phyloP scores from a whole-genome alignment of 805 yeast species.

The Monosporozyma yasuniensis region DNA sequence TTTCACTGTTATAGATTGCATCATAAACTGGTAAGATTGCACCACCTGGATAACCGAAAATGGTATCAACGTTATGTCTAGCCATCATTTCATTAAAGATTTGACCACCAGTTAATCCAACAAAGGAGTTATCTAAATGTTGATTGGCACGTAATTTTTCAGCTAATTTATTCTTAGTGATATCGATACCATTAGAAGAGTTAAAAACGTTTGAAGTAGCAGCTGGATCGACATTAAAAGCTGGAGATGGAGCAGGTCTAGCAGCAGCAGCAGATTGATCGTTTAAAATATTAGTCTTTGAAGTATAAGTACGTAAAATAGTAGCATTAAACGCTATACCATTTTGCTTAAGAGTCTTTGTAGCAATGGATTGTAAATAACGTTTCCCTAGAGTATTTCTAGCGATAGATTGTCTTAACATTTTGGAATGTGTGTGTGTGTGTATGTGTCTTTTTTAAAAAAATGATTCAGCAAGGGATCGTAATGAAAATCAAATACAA shows the following conservation, averaged over 20 bases:
- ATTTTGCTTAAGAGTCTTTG: neutral
- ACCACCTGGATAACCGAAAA: conserved; percentile 98
- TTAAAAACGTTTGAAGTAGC: neutral
- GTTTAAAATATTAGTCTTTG: neutral
- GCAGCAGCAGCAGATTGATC: neutral
- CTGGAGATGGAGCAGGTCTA: conserved; percentile 32
- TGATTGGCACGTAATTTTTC: conserved; percentile 7
- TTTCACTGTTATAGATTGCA: conserved; percentile 85
- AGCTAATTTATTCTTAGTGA: neutral
- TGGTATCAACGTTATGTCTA: conserved; percentile 89
- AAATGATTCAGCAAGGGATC: no score
- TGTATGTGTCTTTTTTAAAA: neutral
- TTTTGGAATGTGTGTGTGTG: neutral
- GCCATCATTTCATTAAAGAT: conserved; percentile 98
- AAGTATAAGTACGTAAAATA: neutral
- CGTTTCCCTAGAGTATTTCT: conserved; percentile 1
- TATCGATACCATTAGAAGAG: neutral
- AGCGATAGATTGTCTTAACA: conserved; percentile 1
- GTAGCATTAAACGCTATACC: neutral
- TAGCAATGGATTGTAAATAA: neutral
- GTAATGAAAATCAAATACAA: no score
- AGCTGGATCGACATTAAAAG: conserved; percentile 23
- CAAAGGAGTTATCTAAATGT: conserved; percentile 71
- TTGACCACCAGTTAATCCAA: conserved; percentile 97
- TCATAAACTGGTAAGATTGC: conserved; percentile 97